A percentile compares a stretch with the other conserved stretches of the same genome.
phyloP scores from a whole-genome alignment of 2,329 filamentous ascomycete genomes.

The Canariomyces notabilis region DNA sequence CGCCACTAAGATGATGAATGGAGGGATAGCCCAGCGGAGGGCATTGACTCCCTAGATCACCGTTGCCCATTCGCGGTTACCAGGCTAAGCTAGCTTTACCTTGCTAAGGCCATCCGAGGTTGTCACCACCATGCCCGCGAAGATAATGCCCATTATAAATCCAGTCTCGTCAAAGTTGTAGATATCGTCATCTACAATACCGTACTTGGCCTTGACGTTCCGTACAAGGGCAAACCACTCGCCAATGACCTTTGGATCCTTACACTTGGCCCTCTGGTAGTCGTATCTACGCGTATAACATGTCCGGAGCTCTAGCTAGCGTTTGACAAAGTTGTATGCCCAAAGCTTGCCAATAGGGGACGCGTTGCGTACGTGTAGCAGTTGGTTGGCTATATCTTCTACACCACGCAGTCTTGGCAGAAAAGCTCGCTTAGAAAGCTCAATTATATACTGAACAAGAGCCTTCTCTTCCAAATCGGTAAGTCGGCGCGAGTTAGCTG shows the following conservation, averaged over 20 bases:
- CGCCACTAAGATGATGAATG: conserved; percentile 9
- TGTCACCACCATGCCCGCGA: no score
- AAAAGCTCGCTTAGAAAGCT: not conserved
- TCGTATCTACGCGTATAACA: no score
- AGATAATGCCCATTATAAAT: no score
- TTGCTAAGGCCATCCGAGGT: conserved; percentile 7
- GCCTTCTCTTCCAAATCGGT: not conserved
- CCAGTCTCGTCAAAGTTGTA: no score
- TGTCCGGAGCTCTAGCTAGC: no score
- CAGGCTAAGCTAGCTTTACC: conserved; percentile 10
- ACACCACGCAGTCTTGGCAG: not conserved
- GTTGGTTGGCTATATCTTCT: no score
- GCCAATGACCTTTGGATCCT: conserved; percentile 4
- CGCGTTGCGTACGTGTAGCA: no score
- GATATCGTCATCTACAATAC: not conserved
- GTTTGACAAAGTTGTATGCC: no score
- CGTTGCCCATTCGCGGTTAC: conserved; percentile 12
- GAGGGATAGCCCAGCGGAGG: conserved; percentile 10
- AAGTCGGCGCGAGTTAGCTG: not conserved
- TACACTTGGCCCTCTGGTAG: no score
- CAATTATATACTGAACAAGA: not conserved
- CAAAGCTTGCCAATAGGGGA: no score
- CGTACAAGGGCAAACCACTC: not conserved
- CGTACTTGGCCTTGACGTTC: conserved; percentile 2
- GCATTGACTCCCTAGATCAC: conserved; percentile 17